These are phyloP conservation scores for Cadophora malorum DNA, from an alignment of 2,329 filamentous ascomycete species.

Conservation along the genomic window DNA sequence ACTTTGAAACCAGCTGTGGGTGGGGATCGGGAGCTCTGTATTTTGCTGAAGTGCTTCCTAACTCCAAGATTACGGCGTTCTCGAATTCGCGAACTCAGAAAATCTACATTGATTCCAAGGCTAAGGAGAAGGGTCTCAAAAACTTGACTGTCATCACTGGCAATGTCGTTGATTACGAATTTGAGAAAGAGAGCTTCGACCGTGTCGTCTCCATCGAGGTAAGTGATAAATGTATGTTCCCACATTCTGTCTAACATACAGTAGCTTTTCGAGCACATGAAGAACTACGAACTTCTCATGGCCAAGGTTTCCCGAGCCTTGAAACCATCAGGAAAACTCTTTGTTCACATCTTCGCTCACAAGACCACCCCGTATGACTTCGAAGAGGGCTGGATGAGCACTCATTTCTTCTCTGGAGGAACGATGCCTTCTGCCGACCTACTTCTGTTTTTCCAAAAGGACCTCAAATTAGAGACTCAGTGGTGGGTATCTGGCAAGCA, in stretches of 20 bases:
- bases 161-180: conserved; percentile 70
- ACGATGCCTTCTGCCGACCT: conserved; percentile 74
- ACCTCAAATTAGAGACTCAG: conserved; percentile 64
- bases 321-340: conserved; percentile 68
- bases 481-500: conserved; percentile 76
- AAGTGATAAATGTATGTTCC: conserved; percentile 23
- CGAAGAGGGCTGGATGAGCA: conserved; percentile 76
- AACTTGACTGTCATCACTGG: conserved; percentile 71
- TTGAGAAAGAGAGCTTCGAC: conserved; percentile 63
- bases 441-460: conserved; percentile 69
- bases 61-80: conserved; percentile 67
- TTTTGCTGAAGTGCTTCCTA: conserved; percentile 69
- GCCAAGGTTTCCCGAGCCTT: conserved; percentile 65
- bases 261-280: conserved; percentile 79
- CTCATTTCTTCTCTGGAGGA: conserved; percentile 75
- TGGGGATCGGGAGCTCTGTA: conserved; percentile 72
- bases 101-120: conserved; percentile 66
- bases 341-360: conserved; percentile 73
- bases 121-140: conserved; percentile 58
- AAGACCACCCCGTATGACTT: conserved; percentile 71
- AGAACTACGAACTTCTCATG: conserved; percentile 73
- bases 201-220: conserved; percentile 70
- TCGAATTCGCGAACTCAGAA: conserved; percentile 75
- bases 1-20: conserved; percentile 58
- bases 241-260: conserved; percentile 18